Evolutionary conservation across 768 basidiomycete genomes (phyloP).

Genomic region (Russula sp.): DNA sequence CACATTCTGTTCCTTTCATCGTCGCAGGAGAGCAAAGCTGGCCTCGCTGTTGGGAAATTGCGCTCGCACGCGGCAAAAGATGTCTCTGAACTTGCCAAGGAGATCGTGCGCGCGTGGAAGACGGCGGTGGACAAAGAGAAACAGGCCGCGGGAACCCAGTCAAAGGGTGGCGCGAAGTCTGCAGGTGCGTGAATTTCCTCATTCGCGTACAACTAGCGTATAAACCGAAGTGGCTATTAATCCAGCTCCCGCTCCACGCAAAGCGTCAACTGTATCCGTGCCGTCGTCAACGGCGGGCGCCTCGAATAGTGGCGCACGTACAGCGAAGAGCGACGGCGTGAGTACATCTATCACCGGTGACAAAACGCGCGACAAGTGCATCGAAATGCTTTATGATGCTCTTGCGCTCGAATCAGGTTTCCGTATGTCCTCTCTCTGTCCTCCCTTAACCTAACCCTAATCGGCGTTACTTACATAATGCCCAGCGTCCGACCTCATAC

Average conservation of each 20-base stretch:
- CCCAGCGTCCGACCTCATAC: constrained; percentile 66
- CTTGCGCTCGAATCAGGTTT: constrained; percentile 82
- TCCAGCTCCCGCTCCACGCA: constrained; percentile 21
- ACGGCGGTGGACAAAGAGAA: constrained; percentile 69
- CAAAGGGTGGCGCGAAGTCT: constrained; percentile 33
- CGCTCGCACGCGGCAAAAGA: constrained; percentile 68
- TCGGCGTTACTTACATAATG: background rate
- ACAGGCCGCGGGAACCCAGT: constrained; percentile 43
- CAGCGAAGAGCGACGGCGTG: constrained; percentile 69
- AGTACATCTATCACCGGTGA: constrained; percentile 58
- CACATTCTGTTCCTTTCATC: background rate
- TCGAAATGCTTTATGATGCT: constrained; percentile 88
- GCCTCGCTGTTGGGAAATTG: constrained; percentile 89
- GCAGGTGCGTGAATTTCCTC: constrained; percentile 39
- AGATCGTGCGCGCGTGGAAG: constrained; percentile 92
- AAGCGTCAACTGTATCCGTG: constrained; percentile 22
- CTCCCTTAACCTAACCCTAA: constrained; percentile 10
- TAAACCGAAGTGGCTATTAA: background rate
- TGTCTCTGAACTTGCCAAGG: constrained; percentile 81
- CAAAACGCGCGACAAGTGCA: constrained; percentile 78
- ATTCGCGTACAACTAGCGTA: background rate
- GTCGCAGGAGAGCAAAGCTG: constrained; percentile 82
- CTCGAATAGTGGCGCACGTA: constrained; percentile 46
- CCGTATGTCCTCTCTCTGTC: constrained; percentile 53
- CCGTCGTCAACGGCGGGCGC: constrained; percentile 27